phyloP scores from a whole-genome alignment of 768 basidiomycete species.

The Collybiopsis luxurians region DNA sequence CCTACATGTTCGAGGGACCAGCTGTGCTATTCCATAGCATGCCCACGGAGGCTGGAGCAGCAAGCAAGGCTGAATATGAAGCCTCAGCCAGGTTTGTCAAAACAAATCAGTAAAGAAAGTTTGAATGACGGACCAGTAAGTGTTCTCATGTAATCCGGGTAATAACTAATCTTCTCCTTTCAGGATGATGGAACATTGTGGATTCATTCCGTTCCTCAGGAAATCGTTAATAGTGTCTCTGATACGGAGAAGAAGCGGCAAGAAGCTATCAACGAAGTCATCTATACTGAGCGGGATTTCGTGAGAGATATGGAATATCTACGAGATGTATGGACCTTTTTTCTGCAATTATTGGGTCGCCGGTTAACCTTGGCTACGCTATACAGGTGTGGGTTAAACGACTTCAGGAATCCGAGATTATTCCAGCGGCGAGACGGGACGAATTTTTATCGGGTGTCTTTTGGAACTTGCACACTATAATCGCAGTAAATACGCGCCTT shows the following conservation, averaged over 20 bases:
- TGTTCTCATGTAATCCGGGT: slow-evolving; percentile 13
- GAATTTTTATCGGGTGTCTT: slow-evolving; percentile 94
- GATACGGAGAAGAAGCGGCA: slow-evolving; percentile 94
- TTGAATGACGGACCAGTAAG: slow-evolving; percentile 74
- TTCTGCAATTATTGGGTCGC: slow-evolving; percentile 6
- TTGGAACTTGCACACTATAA: slow-evolving; percentile 96
- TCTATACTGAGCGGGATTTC: slow-evolving; percentile 94
- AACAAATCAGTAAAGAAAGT: slow-evolving; percentile 80
- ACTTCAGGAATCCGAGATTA: slow-evolving; percentile 70
- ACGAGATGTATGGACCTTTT: slow-evolving; percentile 66
- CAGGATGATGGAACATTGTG: slow-evolving; percentile 73
- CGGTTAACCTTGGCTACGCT: background rate
- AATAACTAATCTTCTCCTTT: slow-evolving; percentile 3
- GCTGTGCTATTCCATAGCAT: slow-evolving; percentile 97
- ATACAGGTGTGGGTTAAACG: slow-evolving; percentile 85
- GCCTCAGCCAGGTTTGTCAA: slow-evolving; percentile 83
- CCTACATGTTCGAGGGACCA: slow-evolving; percentile 93
- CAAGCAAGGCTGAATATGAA: slow-evolving; percentile 94
- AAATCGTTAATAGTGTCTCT: slow-evolving; percentile 88
- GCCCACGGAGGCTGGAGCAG: slow-evolving; percentile 91
- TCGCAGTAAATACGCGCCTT: slow-evolving; percentile 86
- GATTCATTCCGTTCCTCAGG: slow-evolving; percentile 95
- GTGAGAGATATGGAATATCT: slow-evolving; percentile 98
- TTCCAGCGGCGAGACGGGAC: slow-evolving; percentile 70
- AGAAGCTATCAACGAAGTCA: slow-evolving; percentile 97